Conservation (phyloP, 768 basidiomycete genomes). For the Boletus patriciae region DNA sequence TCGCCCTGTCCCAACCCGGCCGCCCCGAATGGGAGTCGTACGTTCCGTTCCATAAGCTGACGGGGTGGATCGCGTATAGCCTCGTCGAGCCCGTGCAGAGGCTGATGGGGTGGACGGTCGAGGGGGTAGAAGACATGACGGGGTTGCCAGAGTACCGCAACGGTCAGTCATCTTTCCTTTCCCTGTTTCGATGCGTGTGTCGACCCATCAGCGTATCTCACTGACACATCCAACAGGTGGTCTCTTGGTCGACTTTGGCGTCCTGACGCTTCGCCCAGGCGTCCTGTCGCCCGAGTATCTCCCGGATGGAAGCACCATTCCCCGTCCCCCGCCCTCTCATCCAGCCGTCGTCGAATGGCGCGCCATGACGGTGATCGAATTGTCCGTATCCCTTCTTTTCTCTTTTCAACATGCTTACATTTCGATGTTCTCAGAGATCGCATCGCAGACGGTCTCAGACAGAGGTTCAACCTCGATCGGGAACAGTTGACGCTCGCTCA, state of each 20-base stretch:
- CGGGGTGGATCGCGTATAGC: slow-evolving; percentile 91
- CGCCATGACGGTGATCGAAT: slow-evolving; percentile 85
- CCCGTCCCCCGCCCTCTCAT: slow-evolving; percentile 70
- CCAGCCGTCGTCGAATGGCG: slow-evolving; percentile 93
- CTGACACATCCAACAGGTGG: slow-evolving; percentile 43
- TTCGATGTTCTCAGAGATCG: slow-evolving; percentile 59
- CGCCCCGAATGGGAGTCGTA: slow-evolving; percentile 53
- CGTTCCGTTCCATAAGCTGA: slow-evolving; percentile 96
- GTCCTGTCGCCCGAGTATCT: slow-evolving; percentile 41
- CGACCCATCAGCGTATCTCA: not conserved
- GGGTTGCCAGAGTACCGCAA: slow-evolving; percentile 96
- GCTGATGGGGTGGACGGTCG: slow-evolving; percentile 76
- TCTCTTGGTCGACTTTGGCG: slow-evolving; percentile 79
- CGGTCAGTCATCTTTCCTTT: slow-evolving; percentile 37
- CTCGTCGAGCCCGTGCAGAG: slow-evolving; percentile 82
- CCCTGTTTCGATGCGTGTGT: too few species aligned
- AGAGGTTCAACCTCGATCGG: slow-evolving; percentile 45
- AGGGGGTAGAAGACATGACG: slow-evolving; percentile 81
- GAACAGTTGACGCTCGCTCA: slow-evolving; percentile 60
- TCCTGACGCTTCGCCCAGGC: slow-evolving; percentile 40
- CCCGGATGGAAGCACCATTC: slow-evolving; percentile 40
- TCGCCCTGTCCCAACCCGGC: slow-evolving; percentile 35
- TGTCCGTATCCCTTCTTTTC: slow-evolving; percentile 47
- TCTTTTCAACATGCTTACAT: not conserved
- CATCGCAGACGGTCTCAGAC: slow-evolving; percentile 68